Conservation (phyloP, 2,329 filamentous ascomycete genomes). For the Incumbomyces delicatus region DNA sequence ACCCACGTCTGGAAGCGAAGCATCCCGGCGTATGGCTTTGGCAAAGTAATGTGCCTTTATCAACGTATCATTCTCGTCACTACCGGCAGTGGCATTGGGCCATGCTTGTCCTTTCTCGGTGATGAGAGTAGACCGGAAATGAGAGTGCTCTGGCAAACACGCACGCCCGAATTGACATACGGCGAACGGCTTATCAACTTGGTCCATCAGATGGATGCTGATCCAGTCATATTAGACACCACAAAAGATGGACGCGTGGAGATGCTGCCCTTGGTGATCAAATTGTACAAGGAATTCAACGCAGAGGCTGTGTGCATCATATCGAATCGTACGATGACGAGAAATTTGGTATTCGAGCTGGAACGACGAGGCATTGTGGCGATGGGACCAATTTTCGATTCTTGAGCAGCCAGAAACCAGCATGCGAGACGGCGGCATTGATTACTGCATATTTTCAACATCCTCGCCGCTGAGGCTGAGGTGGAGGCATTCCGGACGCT, state of each 20-base stretch:
- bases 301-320: slow-evolving; percentile 32
- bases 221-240: slow-evolving; percentile 29
- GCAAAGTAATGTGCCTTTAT: slow-evolving; percentile 6
- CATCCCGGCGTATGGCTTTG: slow-evolving; percentile 9
- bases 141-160: slow-evolving; percentile 29
- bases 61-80: slow-evolving; percentile 28
- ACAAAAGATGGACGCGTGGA: slow-evolving; percentile 25
- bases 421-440: too few relatives aligned
- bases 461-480: too few relatives aligned
- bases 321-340: slow-evolving; percentile 28
- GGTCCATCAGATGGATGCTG: slow-evolving; percentile 26
- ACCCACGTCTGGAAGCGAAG: slow-evolving; percentile 15
- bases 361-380: slow-evolving; percentile 29
- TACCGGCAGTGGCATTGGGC: slow-evolving; percentile 32
- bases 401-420: neutral
- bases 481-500: too few relatives aligned
- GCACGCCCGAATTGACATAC: slow-evolving; percentile 26
- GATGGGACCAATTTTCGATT: slow-evolving; percentile 30
- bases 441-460: too few relatives aligned
- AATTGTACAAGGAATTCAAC: slow-evolving; percentile 15
- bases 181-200: slow-evolving; percentile 25
- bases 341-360: slow-evolving; percentile 31
- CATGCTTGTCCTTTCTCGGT: slow-evolving; percentile 27
- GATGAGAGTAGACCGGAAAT: slow-evolving; percentile 19
- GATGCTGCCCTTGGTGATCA: slow-evolving; percentile 19